Conservation (phyloP, 257 asterid genomes). For the Solanum boliviense region DNA sequence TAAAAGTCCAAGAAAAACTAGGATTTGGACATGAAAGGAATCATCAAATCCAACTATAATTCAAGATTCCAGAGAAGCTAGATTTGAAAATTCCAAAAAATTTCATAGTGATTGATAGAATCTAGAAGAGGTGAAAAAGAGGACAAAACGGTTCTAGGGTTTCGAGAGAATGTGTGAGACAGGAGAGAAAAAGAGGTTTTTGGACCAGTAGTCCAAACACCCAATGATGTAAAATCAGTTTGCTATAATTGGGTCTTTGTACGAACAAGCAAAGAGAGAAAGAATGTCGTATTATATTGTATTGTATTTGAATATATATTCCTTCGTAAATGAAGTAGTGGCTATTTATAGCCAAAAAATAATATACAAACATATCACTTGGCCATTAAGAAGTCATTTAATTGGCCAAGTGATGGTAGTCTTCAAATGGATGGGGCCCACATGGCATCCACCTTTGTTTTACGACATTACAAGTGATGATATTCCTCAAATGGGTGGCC, state of each 20-base stretch:
- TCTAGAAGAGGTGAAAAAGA: background rate
- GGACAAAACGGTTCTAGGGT: constrained; percentile 10
- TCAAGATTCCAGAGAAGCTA: constrained; percentile 2
- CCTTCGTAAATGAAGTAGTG: too few species aligned
- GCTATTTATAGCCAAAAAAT: too few species aligned
- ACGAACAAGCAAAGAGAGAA: too few species aligned
- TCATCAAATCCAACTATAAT: constrained; percentile 42
- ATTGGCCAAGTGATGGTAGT: background rate
- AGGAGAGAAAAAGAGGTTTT: constrained; percentile 8
- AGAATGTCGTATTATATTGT: too few species aligned
- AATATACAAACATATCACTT: too few species aligned
- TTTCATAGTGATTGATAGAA: constrained; percentile 23
- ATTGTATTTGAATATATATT: too few species aligned
- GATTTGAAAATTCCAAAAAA: constrained; percentile 13
- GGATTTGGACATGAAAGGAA: constrained; percentile 14
- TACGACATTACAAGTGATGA: background rate
- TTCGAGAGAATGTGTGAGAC: background rate
- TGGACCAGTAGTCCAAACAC: too few species aligned
- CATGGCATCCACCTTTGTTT: background rate
- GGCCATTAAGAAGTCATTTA: background rate
- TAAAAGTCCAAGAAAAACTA: background rate
- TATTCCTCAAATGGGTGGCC: background rate
- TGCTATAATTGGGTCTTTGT: too few species aligned
- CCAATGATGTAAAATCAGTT: too few species aligned
- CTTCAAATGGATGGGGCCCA: background rate